Conservation (phyloP, 2,329 filamentous ascomycete species). For the Elsinoe perseae region DNA sequence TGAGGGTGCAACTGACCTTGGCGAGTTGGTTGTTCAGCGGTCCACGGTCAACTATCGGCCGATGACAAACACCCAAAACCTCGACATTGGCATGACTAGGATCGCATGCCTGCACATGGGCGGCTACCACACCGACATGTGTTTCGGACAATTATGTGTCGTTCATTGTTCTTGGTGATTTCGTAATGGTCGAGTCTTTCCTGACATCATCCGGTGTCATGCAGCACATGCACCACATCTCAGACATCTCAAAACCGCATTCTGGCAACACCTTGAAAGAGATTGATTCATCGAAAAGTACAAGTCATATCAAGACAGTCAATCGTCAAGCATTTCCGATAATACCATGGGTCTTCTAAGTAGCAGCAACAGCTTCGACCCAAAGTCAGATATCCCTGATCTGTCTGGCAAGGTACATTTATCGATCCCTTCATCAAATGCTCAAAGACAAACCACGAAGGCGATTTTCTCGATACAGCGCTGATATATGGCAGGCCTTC, state of each 20-base stretch:
- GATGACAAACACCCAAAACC: too few relatives aligned
- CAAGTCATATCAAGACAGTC: too few relatives aligned
- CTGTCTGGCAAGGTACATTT: constrained; percentile 32
- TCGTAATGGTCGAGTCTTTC: background rate
- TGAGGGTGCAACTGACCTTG: too few relatives aligned
- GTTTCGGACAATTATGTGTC: too few relatives aligned
- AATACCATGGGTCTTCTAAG: background rate
- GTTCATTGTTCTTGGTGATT: too few relatives aligned
- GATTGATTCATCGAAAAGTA: too few relatives aligned
- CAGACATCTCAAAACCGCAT: background rate
- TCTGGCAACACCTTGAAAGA: too few relatives aligned
- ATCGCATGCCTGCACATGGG: too few relatives aligned
- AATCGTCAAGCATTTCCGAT: background rate
- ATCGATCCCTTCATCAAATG: background rate
- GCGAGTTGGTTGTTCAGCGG: too few relatives aligned
- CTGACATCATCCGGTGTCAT: constrained; percentile 10
- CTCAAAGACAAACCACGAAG: background rate
- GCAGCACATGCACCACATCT: background rate
- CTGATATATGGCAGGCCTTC: constrained; percentile 31
- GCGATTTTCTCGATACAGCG: background rate
- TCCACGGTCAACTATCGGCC: too few relatives aligned
- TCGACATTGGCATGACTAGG: too few relatives aligned
- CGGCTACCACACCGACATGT: too few relatives aligned
- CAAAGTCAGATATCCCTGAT: constrained; percentile 35
- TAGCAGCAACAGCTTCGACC: constrained; percentile 33